Percentiles rank a stretch among this genome's conserved stretches.
These are phyloP conservation scores for Dryadomyces sulphureus DNA, from an alignment of 2,329 filamentous ascomycete genomes.

Conservation along the genomic window DNA sequence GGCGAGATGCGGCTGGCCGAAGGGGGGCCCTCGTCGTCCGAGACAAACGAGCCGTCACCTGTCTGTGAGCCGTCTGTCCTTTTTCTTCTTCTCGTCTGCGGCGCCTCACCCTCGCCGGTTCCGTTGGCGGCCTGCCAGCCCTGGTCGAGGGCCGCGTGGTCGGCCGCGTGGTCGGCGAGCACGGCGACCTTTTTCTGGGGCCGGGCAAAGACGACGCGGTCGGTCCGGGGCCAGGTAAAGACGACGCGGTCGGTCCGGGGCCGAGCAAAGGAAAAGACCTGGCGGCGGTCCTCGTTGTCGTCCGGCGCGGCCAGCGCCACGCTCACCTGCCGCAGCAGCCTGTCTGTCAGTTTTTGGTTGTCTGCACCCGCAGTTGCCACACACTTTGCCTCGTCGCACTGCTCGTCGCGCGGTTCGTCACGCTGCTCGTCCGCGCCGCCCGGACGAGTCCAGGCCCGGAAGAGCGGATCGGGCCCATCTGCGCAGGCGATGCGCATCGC, in stretches of 20 bases:
- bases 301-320: background rate
- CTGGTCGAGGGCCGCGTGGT: constrained; percentile 1
- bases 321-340: background rate
- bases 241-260: background rate
- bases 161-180: constrained; percentile 1
- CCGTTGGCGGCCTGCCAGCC: constrained; percentile 8
- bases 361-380: too few relatives aligned
- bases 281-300: background rate
- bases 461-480: constrained; percentile 14
- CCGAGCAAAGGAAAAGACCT: constrained; percentile 5
- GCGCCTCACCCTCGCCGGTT: background rate
- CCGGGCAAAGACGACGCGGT: background rate
- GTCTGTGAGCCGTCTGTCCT: background rate
- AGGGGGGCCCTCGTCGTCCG: constrained; percentile 25
- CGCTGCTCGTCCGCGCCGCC: too few relatives aligned
- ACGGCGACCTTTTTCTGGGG: background rate
- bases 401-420: too few relatives aligned
- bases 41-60: too few relatives aligned
- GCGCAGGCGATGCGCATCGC: constrained; percentile 18
- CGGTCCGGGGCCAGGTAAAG: background rate
- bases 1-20: constrained; percentile 14
- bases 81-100: too few relatives aligned
- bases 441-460: constrained; percentile 7
- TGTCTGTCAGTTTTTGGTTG: background rate
- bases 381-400: too few relatives aligned